Evolutionary conservation across 2,329 filamentous ascomycete species (phyloP), one percentile per base, ranked within the genome.

Genomic region (Ascochyta clinopodiicola): DNA sequence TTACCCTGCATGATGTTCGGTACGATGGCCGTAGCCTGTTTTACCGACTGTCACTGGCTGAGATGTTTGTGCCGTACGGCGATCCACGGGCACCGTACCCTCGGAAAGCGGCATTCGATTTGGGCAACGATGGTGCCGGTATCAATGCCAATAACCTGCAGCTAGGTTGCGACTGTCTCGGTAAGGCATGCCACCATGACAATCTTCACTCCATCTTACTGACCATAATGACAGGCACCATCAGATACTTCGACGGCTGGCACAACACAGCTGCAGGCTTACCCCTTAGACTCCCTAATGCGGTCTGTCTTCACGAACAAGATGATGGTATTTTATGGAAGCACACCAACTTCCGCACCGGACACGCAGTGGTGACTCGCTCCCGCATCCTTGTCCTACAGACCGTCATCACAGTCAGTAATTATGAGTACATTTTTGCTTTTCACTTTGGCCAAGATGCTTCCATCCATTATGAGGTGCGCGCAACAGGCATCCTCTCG

Each of bases 251-350:
- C 35, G 72, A 78, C 44, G 74, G 67, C 9, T 78, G 70, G 67
- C 72, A 75, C 47, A 73, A 67, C 31, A 76, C 73, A 0, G 51
- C 59, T 3, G 51, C 57, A 0, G 78, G 78, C 0, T 69, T 75
- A 2, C 71, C 77, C 1, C 45, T 78, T 6, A 71, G 73, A 21
- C 60, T 77, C 2, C 75, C 75, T 0, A 80, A 80, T 42, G 77
- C 75, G 0, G 62, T 81, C 15, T 81, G 78, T 64, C 73, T 72
- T 46, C 79, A 78, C 76, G 92, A 96, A 75, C 92, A 96, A 78
- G 68, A 71, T 27, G 61, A 66, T 15, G 64, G 67, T 1, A 70
- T 69, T 15, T 49, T 62, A 22, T 70, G 65, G 65, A 71, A 71
- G 51, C 68, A 71, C 43, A 71, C 67, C 13, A 69, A 68, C 43